Base-by-base conservation (phyloP, 1,284 basidiomycete genomes). In the Ustilago tritici region DNA sequence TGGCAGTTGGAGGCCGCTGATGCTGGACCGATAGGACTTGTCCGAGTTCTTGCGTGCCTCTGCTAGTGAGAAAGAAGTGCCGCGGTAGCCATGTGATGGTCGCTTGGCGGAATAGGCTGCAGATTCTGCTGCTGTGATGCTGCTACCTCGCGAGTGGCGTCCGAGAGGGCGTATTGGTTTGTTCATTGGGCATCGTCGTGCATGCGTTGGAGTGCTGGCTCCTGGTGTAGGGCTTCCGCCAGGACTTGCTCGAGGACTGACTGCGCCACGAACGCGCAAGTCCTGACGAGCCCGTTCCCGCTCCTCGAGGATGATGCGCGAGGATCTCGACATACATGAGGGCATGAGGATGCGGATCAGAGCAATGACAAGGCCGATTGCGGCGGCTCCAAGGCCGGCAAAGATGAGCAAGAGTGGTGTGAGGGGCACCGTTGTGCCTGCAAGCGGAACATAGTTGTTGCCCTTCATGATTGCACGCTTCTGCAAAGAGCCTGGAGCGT, bases 381-480 rank as follows among this genome's bases (percentile, higher is more conserved):
- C 47, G 12, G 76, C 66, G 19, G 62, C 70, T 5, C 56, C 76
- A 17, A 78, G 49, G 2, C 66, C 76, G 10, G 49, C 63, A 43
- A 78, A 61, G 55, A 78, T 47, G 59, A 78, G 71, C 28, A 78
- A 56, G 0, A 74, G 35, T 28, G 71, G 70, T n/a, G 76, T 56
- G 46, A 78, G 68, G 6, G 76, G 76, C 2, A 78, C 59, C 1
- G 54, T 68, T 32, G 71, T 78, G 50, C 61, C 55, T 57, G 67
- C 68, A 7, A 78, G 62, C 23, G 76, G 71, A 5, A 78, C 47
- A 43, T 74, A 78, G 36, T 78, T 57, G 67, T 78, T 64, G n/a
- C 76, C 71, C 47, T 74, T 74, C 76, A 78, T 78, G 62, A 78
- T 74, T 43, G 70, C 76, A n/a, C 76, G 66, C 32, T 55, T 66